Evolutionary conservation across 306 rosid species (phyloP), one percentile per base, ranked within the genome.

Genomic region (Urtica urens): DNA sequence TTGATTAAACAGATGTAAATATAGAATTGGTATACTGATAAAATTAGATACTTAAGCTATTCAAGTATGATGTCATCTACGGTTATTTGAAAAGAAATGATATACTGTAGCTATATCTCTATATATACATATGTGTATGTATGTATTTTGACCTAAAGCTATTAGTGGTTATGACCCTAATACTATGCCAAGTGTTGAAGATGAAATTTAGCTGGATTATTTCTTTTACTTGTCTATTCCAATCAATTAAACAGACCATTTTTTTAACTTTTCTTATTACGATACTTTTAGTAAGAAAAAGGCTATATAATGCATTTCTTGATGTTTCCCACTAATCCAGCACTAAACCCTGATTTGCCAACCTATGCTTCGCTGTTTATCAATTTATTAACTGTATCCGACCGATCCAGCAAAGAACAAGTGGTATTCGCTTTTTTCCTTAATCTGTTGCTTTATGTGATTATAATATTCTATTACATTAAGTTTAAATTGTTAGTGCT

Each of bases 241-340:
- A n/a, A n/a, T n/a, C n/a, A n/a, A n/a, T n/a, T n/a, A n/a, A n/a
- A n/a, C n/a, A n/a, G 68, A 62, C 64, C 19, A 66, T 70, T 59
- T 74, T 71, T 57, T 37, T 74, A 65, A 51, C 45, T 24, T 65
- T 67, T 54, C 48, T 20, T 65, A 13, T 24, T 13, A n/a, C n/a
- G n/a, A n/a, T n/a, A n/a, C n/a, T n/a, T n/a, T n/a, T n/a, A n/a
- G n/a, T 7, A 0, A 8, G 3, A 1, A 34, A 31, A 13, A 50
- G 10, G 35, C 5, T n/a, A 50, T 79, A 29, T 30, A 72, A 45
- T 38, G 10, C 51, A 62, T 72, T 72, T 76, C 66, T 69, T 75
- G 68, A 66, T 78, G 85, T 73, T 64, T 17, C 78, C 86, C 94
- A 83, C 79, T 73, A 62, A 80, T 70, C 83, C 58, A 64, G 60